Base-by-base conservation (phyloP, 805 yeast species). In the Isabelozyma rhagii region DNA sequence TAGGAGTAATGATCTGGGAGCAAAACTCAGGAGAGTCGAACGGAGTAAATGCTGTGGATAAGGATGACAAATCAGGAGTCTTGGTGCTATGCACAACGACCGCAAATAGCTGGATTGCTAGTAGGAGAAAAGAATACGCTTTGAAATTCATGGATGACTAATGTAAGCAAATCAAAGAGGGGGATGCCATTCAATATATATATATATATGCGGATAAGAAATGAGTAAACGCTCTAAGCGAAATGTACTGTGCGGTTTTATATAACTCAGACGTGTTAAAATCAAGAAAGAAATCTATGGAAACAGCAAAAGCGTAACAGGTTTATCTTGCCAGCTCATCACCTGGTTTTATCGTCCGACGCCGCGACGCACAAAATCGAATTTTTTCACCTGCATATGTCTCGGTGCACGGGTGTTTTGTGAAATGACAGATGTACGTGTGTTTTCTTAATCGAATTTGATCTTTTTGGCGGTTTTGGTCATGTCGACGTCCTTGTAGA, bases 401-500 rank as follows among this genome's bases (percentile, higher is more conserved):
- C 17, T 15, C 17, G 17, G 17, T 15, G 17, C 17, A 15, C 2
- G 17, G 17, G 17, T 15, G 17, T 15, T 15, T 15, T 15, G 17
- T 15, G n/a, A 4, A 13, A 1, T 4, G 7, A 31, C 9, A 6
- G 3, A 31, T 9, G 36, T 31, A 31, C 36, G 4, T 3, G 36
- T 31, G 36, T 31, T 9, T 5, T 1, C 7, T 54, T 66, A 79
- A 56, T 81, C 84, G 56, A 94, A 93, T 59, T 90, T 90, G 61
- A 93, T 89, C 79, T 94, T 94, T 72, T 89, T 94, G 51, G 92
- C 92, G 62, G 84, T 83, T 66, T 85, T 84, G 55, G 82, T 74
- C 79, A 89, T 79, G 61, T 91, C 98, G 44, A 93, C 94, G 63
- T 92, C 90, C 66, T 93, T 94, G 78, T 75, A 94, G 77, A 94